Evolutionary conservation across 805 yeast species (phyloP).

Genomic region (Candida endomychidarum): DNA sequence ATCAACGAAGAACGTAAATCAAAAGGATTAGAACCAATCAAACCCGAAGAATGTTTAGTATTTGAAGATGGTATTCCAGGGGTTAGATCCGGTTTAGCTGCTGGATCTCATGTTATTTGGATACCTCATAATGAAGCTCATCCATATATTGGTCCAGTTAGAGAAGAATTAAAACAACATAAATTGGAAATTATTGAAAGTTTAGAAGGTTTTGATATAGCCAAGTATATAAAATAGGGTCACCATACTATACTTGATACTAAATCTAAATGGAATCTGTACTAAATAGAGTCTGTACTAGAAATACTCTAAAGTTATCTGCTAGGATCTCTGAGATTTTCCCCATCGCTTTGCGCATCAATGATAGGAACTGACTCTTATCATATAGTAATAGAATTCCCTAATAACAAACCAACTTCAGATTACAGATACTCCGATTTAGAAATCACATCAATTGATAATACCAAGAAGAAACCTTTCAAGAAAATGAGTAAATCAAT

Average conservation of each 20-base stretch:
- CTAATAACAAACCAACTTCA: slow-evolving; percentile 6
- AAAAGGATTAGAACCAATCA: slow-evolving; percentile 46
- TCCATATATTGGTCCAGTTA: slow-evolving; percentile 11
- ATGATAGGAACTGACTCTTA: slow-evolving; percentile 46
- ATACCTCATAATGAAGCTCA: slow-evolving; percentile 82
- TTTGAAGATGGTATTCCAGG: slow-evolving; percentile 98
- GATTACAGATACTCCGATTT: slow-evolving; percentile 37
- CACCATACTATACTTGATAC: no score
- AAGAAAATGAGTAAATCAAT: slow-evolving; percentile 22
- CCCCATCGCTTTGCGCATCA: no score
- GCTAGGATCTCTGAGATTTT: no score
- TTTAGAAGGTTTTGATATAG: slow-evolving; percentile 44
- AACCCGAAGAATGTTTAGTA: slow-evolving; percentile 77
- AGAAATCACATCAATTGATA: slow-evolving; percentile 28
- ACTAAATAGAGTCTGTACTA: no score
- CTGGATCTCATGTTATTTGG: slow-evolving; percentile 90
- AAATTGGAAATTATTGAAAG: slow-evolving; percentile 51
- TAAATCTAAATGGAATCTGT: no score
- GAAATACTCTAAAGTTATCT: not conserved
- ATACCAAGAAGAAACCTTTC: slow-evolving; percentile 16
- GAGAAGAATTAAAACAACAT: slow-evolving; percentile 48
- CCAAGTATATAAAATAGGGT: slow-evolving; percentile 4
- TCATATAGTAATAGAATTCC: slow-evolving; percentile 32
- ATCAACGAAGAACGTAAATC: slow-evolving; percentile 56
- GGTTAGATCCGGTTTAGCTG: slow-evolving; percentile 75